phyloP scores from a whole-genome alignment of 345 rosid genomes.

The Carallia pectinifolia region DNA sequence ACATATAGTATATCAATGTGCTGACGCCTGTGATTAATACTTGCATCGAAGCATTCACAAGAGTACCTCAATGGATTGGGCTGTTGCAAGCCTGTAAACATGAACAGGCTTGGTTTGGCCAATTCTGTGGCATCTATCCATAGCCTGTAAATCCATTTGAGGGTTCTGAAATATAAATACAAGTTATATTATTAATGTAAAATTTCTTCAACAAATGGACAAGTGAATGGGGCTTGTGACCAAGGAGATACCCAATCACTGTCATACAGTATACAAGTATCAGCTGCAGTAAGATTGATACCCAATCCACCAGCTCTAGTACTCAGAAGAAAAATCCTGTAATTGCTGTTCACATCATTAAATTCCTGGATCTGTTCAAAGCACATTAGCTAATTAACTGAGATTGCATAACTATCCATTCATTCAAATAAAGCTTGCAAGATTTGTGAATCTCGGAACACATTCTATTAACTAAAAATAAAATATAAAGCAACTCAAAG shows the following conservation, averaged over 20 bases:
- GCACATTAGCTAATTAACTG: background rate
- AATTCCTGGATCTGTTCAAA: constrained; percentile 69
- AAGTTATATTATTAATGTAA: constrained; percentile 18
- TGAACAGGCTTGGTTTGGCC: constrained; percentile 99
- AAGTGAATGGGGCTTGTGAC: background rate
- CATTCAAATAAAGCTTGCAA: background rate
- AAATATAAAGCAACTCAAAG: background rate
- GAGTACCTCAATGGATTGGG: constrained; percentile 84
- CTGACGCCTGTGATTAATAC: background rate
- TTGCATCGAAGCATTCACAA: background rate
- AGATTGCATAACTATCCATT: background rate
- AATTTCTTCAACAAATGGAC: background rate
- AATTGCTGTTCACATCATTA: constrained; percentile 66
- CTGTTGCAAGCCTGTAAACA: constrained; percentile 91
- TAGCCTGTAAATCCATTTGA: constrained; percentile 97
- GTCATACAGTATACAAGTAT: constrained; percentile 91
- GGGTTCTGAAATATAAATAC: constrained; percentile 62
- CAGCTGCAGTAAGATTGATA: constrained; percentile 95
- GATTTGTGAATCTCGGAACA: background rate
- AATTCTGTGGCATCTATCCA: constrained; percentile 98
- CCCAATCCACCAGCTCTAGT: constrained; percentile 99
- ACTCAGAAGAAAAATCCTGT: constrained; percentile 78
- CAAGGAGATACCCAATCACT: constrained; percentile 81
- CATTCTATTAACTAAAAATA: background rate
- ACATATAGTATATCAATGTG: constrained; percentile 16